phyloP scores from a whole-genome alignment of 768 basidiomycete genomes.

The Hericium erinaceus region DNA sequence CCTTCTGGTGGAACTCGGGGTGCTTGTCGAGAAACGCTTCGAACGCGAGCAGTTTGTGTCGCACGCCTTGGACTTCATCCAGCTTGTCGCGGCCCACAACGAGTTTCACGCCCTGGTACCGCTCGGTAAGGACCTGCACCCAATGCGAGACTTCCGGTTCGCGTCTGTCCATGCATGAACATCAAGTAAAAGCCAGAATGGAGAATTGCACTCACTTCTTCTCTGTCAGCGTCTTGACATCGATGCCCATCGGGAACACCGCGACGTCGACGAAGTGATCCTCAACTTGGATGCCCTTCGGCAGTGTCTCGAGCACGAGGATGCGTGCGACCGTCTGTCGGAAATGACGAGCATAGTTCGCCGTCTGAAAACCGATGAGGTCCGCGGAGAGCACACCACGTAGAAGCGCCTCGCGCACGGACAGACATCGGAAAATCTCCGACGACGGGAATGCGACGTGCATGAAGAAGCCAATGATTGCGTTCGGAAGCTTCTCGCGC shows the following conservation, averaged over 20 bases:
- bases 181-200: background rate
- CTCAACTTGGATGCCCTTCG: conserved; percentile 70
- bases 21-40: conserved; percentile 72
- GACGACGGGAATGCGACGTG: conserved; percentile 94
- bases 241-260: conserved; percentile 88
- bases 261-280: conserved; percentile 76
- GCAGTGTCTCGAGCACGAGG: conserved; percentile 69
- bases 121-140: conserved; percentile 69
- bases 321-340: conserved; percentile 79
- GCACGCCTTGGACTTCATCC: conserved; percentile 78
- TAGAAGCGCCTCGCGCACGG: conserved; percentile 67
- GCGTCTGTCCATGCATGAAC: conserved; percentile 30
- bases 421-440: conserved; percentile 91
- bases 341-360: conserved; percentile 77
- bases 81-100: conserved; percentile 86
- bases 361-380: conserved; percentile 87
- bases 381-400: conserved; percentile 90
- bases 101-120: conserved; percentile 80
- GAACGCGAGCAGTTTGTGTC: conserved; percentile 77
- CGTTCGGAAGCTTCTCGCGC: conserved; percentile 53
- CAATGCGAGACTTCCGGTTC: conserved; percentile 77
- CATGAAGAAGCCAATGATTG: conserved; percentile 87
- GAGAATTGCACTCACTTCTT: conserved; percentile 41
- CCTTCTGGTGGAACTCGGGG: conserved; percentile 75
- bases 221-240: conserved; percentile 56